Conservation (phyloP, 805 yeast genomes). For the Kuraishia molischiana region DNA sequence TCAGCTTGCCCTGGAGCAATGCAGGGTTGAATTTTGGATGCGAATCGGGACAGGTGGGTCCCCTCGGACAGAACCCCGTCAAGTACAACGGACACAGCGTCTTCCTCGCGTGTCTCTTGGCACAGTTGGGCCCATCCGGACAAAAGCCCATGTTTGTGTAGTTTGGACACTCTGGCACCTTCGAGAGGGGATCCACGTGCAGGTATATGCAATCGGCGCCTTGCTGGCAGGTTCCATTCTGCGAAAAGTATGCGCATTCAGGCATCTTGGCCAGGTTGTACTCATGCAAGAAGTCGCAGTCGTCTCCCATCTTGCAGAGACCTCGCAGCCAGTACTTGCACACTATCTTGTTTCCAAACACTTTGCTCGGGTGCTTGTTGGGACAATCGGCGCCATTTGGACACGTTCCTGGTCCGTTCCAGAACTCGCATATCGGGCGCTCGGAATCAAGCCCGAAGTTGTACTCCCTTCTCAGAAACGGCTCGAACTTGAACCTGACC, state of each 20-base stretch:
- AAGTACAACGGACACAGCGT: constrained; percentile 70
- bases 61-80: constrained; percentile 91
- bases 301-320: constrained; percentile 90
- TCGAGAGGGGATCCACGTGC: constrained; percentile 83
- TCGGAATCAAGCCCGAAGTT: constrained; percentile 81
- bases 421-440: constrained; percentile 77
- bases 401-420: constrained; percentile 59
- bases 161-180: constrained; percentile 79
- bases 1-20: constrained; percentile 32
- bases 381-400: constrained; percentile 84
- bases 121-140: constrained; percentile 82
- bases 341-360: constrained; percentile 67
- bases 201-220: constrained; percentile 88
- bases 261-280: constrained; percentile 93
- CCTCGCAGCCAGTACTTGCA: constrained; percentile 99
- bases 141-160: constrained; percentile 83
- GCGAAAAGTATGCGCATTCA: constrained; percentile 81
- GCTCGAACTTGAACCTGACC: constrained; percentile 53
- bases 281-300: constrained; percentile 94
- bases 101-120: constrained; percentile 69
- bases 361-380: constrained; percentile 64
- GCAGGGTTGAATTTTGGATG: constrained; percentile 68
- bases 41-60: constrained; percentile 64
- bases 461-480: constrained; percentile 70
- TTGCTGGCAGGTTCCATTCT: constrained; percentile 82